phyloP scores from a whole-genome alignment of 371 early-diverging fungal genomes.

The Mucor circinelloides region DNA sequence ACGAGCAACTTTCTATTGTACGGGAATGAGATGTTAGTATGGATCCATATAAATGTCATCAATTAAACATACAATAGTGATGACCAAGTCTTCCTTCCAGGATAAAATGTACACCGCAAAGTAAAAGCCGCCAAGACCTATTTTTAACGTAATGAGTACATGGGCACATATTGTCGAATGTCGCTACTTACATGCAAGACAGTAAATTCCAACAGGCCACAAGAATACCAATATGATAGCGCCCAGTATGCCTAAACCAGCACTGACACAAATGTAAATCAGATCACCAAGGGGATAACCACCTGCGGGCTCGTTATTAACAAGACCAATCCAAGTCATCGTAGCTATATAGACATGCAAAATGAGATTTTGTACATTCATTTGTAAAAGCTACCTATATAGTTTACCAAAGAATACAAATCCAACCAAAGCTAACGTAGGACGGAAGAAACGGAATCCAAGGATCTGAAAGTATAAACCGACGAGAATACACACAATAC shows the following conservation, averaged over 20 bases:
- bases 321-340: conserved; percentile 53
- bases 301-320: conserved; percentile 48
- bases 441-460: conserved; percentile 48
- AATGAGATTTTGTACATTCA: background rate
- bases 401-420: conserved; percentile 53
- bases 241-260: conserved; percentile 44
- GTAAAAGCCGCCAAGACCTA: conserved; percentile 42
- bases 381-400: background rate
- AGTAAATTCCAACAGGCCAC: conserved; percentile 23
- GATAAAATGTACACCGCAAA: conserved; percentile 49
- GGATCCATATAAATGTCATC: background rate
- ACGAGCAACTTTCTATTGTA: conserved; percentile 43
- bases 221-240: conserved; percentile 37
- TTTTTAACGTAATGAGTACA: background rate
- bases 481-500: conserved; percentile 38
- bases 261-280: conserved; percentile 48
- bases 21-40: background rate
- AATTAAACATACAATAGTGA: conserved; percentile 39
- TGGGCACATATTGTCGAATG: background rate
- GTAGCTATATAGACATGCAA: conserved; percentile 28
- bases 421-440: conserved; percentile 46
- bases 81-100: conserved; percentile 47
- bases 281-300: conserved; percentile 45
- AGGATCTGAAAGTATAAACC: conserved; percentile 45
- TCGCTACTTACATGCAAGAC: conserved; percentile 14